These are phyloP conservation scores for Paramecium pentaurelia DNA, from an alignment of 73 alveolate species.

Conservation along the genomic window DNA sequence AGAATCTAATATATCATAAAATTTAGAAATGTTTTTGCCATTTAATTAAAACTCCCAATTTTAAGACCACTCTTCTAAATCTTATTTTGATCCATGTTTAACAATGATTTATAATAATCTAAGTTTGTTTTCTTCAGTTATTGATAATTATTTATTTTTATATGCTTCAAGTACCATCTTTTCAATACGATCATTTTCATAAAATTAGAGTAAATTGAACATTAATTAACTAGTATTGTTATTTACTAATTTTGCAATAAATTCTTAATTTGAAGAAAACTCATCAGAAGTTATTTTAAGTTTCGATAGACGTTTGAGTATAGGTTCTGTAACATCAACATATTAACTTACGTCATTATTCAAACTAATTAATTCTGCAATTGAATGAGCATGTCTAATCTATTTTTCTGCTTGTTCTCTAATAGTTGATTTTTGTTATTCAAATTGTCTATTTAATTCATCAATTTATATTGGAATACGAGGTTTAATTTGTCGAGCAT, in stretches of 20 bases:
- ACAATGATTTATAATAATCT: not conserved
- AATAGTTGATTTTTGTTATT: not conserved
- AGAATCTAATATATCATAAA: not conserved
- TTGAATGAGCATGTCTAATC: constrained; percentile 25
- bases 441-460: not conserved
- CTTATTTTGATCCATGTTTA: not conserved
- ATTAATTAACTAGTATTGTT: not conserved
- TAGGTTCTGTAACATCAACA: not conserved
- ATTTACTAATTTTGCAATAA: not conserved
- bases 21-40: not conserved
- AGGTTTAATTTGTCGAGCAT: not conserved
- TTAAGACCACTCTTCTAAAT: not conserved
- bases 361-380: not conserved
- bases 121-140: not conserved
- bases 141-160: not conserved
- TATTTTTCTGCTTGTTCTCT: not conserved
- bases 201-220: not conserved
- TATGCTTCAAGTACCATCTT: not conserved
- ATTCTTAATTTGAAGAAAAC: not conserved
- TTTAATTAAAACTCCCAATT: not conserved
- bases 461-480: not conserved
- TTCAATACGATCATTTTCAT: not conserved
- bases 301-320: not conserved
- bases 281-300: not conserved
- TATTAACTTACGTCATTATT: not conserved